Conservation (phyloP, 2,329 filamentous ascomycete species). For the Hortaea sp. region DNA sequence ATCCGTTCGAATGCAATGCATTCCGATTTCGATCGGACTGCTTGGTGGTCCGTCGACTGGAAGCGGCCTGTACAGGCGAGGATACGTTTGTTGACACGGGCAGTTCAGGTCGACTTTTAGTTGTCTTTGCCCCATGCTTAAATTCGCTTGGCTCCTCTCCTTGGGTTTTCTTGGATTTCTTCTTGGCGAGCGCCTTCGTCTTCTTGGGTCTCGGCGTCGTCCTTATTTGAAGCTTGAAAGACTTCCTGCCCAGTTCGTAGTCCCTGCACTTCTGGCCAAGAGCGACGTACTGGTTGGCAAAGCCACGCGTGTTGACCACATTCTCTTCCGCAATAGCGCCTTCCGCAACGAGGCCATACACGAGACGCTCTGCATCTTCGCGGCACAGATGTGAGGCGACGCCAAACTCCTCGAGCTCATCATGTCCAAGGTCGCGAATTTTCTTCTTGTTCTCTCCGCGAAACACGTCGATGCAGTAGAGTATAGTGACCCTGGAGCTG, state of each 20-base stretch:
- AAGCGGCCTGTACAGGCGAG: constrained; percentile 46
- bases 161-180: constrained; percentile 21
- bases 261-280: constrained; percentile 36
- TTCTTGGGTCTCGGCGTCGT: constrained; percentile 18
- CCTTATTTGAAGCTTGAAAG: constrained; percentile 45
- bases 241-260: constrained; percentile 34
- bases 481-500: constrained; percentile 55
- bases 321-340: constrained; percentile 59
- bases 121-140: constrained; percentile 18
- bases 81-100: constrained; percentile 59
- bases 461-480: constrained; percentile 77
- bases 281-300: constrained; percentile 63
- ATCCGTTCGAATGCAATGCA: constrained; percentile 23
- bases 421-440: constrained; percentile 43
- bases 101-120: constrained; percentile 33
- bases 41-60: constrained; percentile 25
- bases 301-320: constrained; percentile 39
- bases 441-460: constrained; percentile 57
- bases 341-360: constrained; percentile 64
- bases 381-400: constrained; percentile 59
- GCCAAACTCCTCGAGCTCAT: constrained; percentile 51
- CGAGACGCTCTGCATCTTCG: constrained; percentile 73
- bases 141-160: neutral
- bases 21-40: constrained; percentile 18
- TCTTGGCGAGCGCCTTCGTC: constrained; percentile 19